Conservation (phyloP, 306 rosid species). For the Psophocarpus tetragonolobus region DNA sequence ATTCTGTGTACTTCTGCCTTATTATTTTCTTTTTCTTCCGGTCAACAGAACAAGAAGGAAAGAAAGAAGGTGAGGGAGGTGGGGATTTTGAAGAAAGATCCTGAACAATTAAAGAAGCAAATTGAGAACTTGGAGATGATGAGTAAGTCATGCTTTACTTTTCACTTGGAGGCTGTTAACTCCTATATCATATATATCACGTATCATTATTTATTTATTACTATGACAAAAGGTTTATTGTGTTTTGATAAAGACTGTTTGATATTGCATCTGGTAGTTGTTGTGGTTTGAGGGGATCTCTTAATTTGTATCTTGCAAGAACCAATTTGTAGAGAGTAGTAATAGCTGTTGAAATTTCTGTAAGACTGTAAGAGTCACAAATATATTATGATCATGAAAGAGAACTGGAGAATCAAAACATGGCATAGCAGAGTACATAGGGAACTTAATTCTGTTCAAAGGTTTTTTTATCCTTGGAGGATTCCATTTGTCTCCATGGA, state of each 20-base stretch:
- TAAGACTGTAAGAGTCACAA: not conserved
- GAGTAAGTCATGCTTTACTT: constrained; percentile 64
- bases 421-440: not conserved
- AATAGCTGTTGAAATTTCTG: not conserved
- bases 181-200: not conserved
- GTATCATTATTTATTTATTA: not conserved
- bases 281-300: constrained; percentile 8
- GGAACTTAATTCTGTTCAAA: not conserved
- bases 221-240: not conserved
- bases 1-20: not conserved
- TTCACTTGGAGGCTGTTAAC: not conserved
- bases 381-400: not conserved
- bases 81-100: constrained; percentile 98
- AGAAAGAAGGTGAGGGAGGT: constrained; percentile 99
- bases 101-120: constrained; percentile 79
- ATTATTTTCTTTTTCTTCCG: constrained; percentile 30
- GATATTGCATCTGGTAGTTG: not conserved
- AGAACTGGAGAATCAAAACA: not conserved
- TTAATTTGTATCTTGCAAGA: not conserved
- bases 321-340: not conserved
- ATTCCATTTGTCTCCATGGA: not conserved
- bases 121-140: constrained; percentile 90
- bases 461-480: not conserved
- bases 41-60: constrained; percentile 84
- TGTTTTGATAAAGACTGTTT: constrained; percentile 2